A percentile compares a stretch with the other conserved stretches of the same genome.
Conservation (phyloP, 2,329 filamentous ascomycete species). For the Mariannaea sp. region DNA sequence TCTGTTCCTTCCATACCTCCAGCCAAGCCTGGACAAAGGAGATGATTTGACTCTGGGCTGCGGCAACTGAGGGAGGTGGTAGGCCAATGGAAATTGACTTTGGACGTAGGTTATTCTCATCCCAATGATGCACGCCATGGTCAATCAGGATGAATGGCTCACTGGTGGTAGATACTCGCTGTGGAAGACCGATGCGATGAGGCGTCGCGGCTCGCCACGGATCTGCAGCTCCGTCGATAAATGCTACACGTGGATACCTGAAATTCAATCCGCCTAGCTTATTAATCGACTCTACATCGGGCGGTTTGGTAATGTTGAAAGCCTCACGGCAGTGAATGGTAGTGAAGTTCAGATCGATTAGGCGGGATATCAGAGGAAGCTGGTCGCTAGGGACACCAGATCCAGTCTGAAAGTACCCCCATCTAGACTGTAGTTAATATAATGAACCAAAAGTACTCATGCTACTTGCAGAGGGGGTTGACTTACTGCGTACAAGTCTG, state of each 20-base stretch:
- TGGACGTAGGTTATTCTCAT: slow-evolving; percentile 65
- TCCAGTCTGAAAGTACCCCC: slow-evolving; percentile 80
- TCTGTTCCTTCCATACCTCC: slow-evolving; percentile 56
- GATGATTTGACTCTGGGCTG: slow-evolving; percentile 62
- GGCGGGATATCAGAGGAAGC: slow-evolving; percentile 73
- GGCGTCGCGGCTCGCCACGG: slow-evolving; percentile 79
- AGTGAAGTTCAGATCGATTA: slow-evolving; percentile 66
- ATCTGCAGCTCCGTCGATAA: slow-evolving; percentile 77
- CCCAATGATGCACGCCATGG: slow-evolving; percentile 82
- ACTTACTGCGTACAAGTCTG: slow-evolving; percentile 61
- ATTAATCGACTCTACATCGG: slow-evolving; percentile 72
- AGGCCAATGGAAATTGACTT: slow-evolving; percentile 65
- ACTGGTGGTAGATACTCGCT: slow-evolving; percentile 61
- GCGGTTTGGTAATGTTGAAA: slow-evolving; percentile 70
- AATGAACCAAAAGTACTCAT: not conserved
- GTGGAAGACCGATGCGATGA: slow-evolving; percentile 65
- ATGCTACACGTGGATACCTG: slow-evolving; percentile 73
- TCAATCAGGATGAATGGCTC: slow-evolving; percentile 77
- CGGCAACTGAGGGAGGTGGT: slow-evolving; percentile 62
- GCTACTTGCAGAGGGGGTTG: accelerated
- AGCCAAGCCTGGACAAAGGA: slow-evolving; percentile 71
- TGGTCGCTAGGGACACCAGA: slow-evolving; percentile 67
- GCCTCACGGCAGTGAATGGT: slow-evolving; percentile 66
- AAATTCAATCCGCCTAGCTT: slow-evolving; percentile 76
- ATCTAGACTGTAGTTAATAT: slow-evolving; percentile 51